These are phyloP conservation scores for Aphanomyces stellatus DNA, from an alignment of 352 stramenopile species.

Conservation along the genomic window DNA sequence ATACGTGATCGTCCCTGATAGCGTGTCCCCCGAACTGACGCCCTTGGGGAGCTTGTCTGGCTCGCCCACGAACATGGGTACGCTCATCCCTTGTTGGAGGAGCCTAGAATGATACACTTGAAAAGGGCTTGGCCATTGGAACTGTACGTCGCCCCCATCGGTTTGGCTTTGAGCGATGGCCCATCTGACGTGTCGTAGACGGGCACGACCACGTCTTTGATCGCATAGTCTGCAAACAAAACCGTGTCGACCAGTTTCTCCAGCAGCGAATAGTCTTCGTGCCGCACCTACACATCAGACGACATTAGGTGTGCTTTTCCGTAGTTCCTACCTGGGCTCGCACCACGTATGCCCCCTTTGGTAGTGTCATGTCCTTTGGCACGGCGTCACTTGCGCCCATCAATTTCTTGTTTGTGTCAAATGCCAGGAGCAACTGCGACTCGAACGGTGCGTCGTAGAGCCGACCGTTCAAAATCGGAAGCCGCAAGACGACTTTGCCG, in stretches of 20 bases:
- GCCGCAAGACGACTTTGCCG: conserved; percentile 60
- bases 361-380: conserved; percentile 56
- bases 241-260: conserved; percentile 77
- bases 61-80: conserved; percentile 59
- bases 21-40: conserved; percentile 45
- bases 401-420: conserved; percentile 91
- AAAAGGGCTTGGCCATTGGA: no score
- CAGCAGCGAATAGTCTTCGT: conserved; percentile 70
- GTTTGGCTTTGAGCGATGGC: conserved; percentile 44
- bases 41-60: conserved; percentile 66
- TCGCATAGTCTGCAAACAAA: conserved; percentile 51
- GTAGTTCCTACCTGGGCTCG: conserved; percentile 39
- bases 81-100: conserved; percentile 37
- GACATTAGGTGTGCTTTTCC: background rate
- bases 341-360: conserved; percentile 68
- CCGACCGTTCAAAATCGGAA: conserved; percentile 70
- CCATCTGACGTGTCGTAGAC: conserved; percentile 64
- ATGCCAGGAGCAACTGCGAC: conserved; percentile 87
- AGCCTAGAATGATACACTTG: no score
- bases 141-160: conserved; percentile 41
- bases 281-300: conserved; percentile 26
- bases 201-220: conserved; percentile 60
- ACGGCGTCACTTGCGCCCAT: conserved; percentile 77
- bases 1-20: conserved; percentile 61
- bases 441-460: conserved; percentile 93